phyloP scores from a whole-genome alignment of 176 grass and related monocot species.

The Bromus sterilis region DNA sequence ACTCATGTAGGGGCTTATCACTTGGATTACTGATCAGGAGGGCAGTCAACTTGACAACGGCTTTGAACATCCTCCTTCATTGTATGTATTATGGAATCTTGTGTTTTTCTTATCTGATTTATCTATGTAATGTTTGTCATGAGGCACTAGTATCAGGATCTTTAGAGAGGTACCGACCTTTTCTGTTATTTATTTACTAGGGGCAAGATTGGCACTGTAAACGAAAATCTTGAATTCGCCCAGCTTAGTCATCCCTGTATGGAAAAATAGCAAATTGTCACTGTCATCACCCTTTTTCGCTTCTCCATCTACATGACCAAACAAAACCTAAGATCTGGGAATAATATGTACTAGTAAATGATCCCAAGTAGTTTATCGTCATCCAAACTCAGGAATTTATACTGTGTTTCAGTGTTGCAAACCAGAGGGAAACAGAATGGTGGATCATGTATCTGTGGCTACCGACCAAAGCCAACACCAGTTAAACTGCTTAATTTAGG shows the following conservation, averaged over 20 bases:
- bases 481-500: no score
- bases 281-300: background rate
- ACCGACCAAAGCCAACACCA: no score
- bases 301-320: background rate
- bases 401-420: background rate
- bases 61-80: slow-evolving; percentile 72
- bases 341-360: background rate
- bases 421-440: background rate
- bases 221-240: background rate
- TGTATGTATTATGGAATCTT: slow-evolving; percentile 41
- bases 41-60: slow-evolving; percentile 37
- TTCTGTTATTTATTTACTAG: background rate
- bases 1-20: slow-evolving; percentile 51
- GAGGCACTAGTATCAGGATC: background rate
- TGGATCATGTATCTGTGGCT: background rate
- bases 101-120: slow-evolving; percentile 13
- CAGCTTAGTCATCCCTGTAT: background rate
- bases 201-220: background rate
- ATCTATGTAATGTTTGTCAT: background rate
- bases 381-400: background rate
- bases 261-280: background rate
- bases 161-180: background rate
- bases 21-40: slow-evolving; percentile 61
- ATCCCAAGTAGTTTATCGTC: background rate
- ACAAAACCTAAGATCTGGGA: background rate